Base-by-base conservation (phyloP, 2,329 filamentous ascomycete genomes). In the Talaromyces sp. region DNA sequence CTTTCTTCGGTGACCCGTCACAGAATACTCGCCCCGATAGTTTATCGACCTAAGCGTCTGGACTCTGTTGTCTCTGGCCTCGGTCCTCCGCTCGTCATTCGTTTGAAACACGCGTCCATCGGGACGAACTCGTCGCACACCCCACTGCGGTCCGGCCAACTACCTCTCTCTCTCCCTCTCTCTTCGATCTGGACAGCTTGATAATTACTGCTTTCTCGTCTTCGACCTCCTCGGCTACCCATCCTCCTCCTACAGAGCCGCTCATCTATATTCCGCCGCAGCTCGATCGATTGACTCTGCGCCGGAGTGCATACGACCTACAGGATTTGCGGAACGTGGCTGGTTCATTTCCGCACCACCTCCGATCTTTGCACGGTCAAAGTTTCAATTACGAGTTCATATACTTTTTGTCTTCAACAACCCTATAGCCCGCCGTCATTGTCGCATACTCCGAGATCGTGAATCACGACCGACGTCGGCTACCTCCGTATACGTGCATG, bases 101-200 rank as follows among this genome's bases (percentile, higher is more conserved):
- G 67, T 67, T 68, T 68, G 61, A 67, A 67, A 63, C 64, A 63
- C 66, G 66, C 66, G 64, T 66, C 63, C 63, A 64, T 61, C 17
- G 51, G 58, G 29, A 40, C 66, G 40, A 61, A 58, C 63, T 65
- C 47, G 38, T 53, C 38, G 47, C 58, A 58, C 49, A 58, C 59
- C 51, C 61, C 51, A 63, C 61, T 45, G 47, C n/a, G 17, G 15
- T 27, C 61, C 38, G 8, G 34, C 49, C 25, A 54, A 29, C 47
- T 22, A 19, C 22, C 19, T 31, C 34, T 27, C 5, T 47, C 43
- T 36, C 19, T 31, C 11, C 34, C 43, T 38, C 19, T n/a, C 45
- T 40, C 17, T 29, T 49, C 40, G 27, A 56, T 49, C 58, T 49
- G 38, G n/a, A 22, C 53, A 56, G 31, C 17, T 56, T 38, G 19